Evolutionary conservation across 163 green algal genomes (phyloP), one percentile per base, ranked within the genome.

Genomic region (Scenedesmus sp.): DNA sequence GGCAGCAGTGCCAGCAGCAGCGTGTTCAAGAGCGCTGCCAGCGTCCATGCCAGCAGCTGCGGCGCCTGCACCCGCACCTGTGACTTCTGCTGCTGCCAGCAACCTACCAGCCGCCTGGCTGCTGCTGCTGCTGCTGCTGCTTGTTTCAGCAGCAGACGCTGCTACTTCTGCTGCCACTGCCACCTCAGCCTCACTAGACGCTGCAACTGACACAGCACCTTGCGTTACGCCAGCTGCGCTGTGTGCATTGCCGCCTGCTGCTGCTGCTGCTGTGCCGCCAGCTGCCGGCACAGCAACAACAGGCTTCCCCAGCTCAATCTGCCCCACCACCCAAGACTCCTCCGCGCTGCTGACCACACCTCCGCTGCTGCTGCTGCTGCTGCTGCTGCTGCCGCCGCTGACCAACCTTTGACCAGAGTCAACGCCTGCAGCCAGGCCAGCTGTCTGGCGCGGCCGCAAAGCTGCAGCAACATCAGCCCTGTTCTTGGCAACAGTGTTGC

Each of bases 1-100:
- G 22, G 0, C 16, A 26, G n/a, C 83, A 92, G 78, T 80, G 91
- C 89, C 49, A 95, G 61, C 43, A 82, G 26, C 30, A 83, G 49
- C 70, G 92, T 53, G 43, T 90, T 44, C 40, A 92, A 37, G 53
- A 94, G 80, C 24, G 33, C n/a, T 80, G 70, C 12, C 44, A 42
- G 79, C 7, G 0, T 37, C 30, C 7, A 22, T 16, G 49, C 56
- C 10, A 72, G 79, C 42, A 89, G 87, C n/a, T 61, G 89, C 26
- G 46, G 35, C 61, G n/a, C 33, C 65, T 65, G 83, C 61, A 43
- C 59, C 42, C 16, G 83, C 43, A 24, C n/a, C 42, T 65, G 61
- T 43, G 33, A 33, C 61, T 46, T 24, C 83, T 59, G 42, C 83
- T 78, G 83, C 83, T 53, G n/a, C 16, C 56, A 37, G 37, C 26